These are phyloP conservation scores for Pholiota conissans DNA, from an alignment of 768 basidiomycete species.

Conservation along the genomic window DNA sequence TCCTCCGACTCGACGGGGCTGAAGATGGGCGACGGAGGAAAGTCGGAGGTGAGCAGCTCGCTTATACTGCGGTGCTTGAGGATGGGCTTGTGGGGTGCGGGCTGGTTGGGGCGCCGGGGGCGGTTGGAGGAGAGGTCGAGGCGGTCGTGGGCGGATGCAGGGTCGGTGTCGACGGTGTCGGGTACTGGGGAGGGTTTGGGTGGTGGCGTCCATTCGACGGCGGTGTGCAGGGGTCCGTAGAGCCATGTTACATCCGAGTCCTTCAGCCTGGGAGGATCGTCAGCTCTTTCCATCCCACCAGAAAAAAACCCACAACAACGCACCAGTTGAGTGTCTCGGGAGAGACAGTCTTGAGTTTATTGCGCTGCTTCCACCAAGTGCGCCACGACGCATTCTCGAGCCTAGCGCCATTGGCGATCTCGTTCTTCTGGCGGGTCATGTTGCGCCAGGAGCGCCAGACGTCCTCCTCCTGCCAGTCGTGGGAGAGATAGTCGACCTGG, in stretches of 20 bases:
- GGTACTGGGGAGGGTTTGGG: conserved; percentile 50
- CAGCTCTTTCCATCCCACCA: too few species aligned
- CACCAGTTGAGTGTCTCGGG: conserved; percentile 99
- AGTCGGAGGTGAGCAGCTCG: conserved; percentile 81
- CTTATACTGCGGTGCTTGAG: conserved; percentile 93
- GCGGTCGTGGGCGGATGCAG: conserved; percentile 45
- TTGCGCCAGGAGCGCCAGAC: conserved; percentile 98
- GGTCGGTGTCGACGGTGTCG: conserved; percentile 32
- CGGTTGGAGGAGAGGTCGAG: conserved; percentile 45
- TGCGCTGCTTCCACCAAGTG: conserved; percentile 99
- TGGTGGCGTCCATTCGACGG: conserved; percentile 79
- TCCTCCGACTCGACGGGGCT: conserved; percentile 58
- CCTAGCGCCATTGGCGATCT: conserved; percentile 91
- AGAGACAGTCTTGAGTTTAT: conserved; percentile 90
- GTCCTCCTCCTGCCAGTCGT: conserved; percentile 97
- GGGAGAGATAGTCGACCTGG: conserved; percentile 98
- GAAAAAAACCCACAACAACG: conserved; percentile 39
- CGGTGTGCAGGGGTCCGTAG: conserved; percentile 94
- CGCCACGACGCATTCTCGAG: conserved; percentile 99
- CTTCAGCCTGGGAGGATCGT: conserved; percentile 73
- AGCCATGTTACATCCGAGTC: conserved; percentile 99
- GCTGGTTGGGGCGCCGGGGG: conserved; percentile 17
- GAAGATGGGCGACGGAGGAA: conserved; percentile 65
- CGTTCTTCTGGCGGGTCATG: conserved; percentile 98
- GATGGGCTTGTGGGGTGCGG: conserved; percentile 73